phyloP scores from a whole-genome alignment of 495 filamentous ascomycete genomes.

The Penicillium pancosmium region DNA sequence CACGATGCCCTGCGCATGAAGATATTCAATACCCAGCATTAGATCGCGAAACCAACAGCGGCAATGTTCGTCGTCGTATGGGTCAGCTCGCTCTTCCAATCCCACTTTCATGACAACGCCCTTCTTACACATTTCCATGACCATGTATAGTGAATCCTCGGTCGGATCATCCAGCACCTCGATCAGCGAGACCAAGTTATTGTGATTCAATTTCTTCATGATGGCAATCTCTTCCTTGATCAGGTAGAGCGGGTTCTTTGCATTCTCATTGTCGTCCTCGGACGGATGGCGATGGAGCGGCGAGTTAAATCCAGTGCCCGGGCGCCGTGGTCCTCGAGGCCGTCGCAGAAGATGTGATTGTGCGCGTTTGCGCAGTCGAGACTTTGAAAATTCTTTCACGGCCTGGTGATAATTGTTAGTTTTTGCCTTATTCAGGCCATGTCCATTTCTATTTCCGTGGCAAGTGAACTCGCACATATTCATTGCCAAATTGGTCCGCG shows the following conservation, averaged over 20 bases:
- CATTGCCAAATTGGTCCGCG: slow-evolving; percentile 84
- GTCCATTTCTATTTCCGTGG: too few species aligned
- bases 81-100: slow-evolving; percentile 77
- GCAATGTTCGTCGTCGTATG: slow-evolving; percentile 82
- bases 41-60: slow-evolving; percentile 93
- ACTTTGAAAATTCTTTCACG: slow-evolving; percentile 97
- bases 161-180: slow-evolving; percentile 95
- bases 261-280: slow-evolving; percentile 54
- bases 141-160: slow-evolving; percentile 97
- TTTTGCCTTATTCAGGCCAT: too few species aligned
- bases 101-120: slow-evolving; percentile 97
- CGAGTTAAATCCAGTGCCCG: slow-evolving; percentile 64
- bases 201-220: slow-evolving; percentile 97
- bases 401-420: slow-evolving; percentile 55
- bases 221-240: slow-evolving; percentile 98
- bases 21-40: slow-evolving; percentile 93
- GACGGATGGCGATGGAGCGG: slow-evolving; percentile 58
- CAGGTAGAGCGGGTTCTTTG: slow-evolving; percentile 79
- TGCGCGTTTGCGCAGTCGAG: slow-evolving; percentile 84
- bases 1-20: slow-evolving; percentile 93
- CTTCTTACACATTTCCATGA: slow-evolving; percentile 98
- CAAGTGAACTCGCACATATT: slow-evolving; percentile 73
- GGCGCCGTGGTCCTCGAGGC: slow-evolving; percentile 56
- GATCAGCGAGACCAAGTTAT: slow-evolving; percentile 87
- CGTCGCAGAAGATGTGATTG: slow-evolving; percentile 88